A percentile compares a stretch with the other conserved stretches of the same genome.
Evolutionary conservation across 1,139 yeast species (phyloP).

Genomic region (Geotrichum cucujoidarum): DNA sequence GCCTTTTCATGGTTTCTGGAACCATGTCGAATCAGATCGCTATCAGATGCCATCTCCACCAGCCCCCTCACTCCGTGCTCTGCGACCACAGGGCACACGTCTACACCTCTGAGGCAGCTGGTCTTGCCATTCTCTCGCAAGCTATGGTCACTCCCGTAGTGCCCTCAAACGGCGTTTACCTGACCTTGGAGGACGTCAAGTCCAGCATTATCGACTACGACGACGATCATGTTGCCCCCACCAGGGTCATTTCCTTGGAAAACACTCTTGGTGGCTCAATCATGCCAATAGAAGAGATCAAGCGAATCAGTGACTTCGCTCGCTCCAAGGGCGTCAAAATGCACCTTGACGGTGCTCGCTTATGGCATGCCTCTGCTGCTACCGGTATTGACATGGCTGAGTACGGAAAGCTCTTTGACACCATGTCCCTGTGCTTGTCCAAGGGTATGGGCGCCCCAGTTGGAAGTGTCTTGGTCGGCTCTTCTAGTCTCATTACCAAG

Average conservation of each 20-base stretch:
- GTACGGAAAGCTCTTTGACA: slow-evolving; percentile 76
- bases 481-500: slow-evolving; percentile 52
- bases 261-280: slow-evolving; percentile 83
- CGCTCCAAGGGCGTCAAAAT: slow-evolving; percentile 55
- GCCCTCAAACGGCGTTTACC: slow-evolving; percentile 66
- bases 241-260: slow-evolving; percentile 77
- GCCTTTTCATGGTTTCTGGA: slow-evolving; percentile 80
- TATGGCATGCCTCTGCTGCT: slow-evolving; percentile 83
- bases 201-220: slow-evolving; percentile 64
- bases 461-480: slow-evolving; percentile 83
- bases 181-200: slow-evolving; percentile 76
- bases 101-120: slow-evolving; percentile 82
- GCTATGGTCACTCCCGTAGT: slow-evolving; percentile 86
- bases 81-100: slow-evolving; percentile 88
- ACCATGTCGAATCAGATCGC: slow-evolving; percentile 89
- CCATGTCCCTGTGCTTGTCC: slow-evolving; percentile 83
- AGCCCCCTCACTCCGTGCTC: slow-evolving; percentile 81
- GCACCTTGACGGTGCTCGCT: slow-evolving; percentile 94
- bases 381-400: slow-evolving; percentile 66
- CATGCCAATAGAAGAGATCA: slow-evolving; percentile 75
- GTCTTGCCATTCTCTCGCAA: slow-evolving; percentile 80
- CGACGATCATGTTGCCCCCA: slow-evolving; percentile 86
- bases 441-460: slow-evolving; percentile 94
- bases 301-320: slow-evolving; percentile 68
- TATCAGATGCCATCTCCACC: slow-evolving; percentile 66